A percentile compares a stretch with the other conserved stretches of the same genome.
Evolutionary conservation across 2,329 filamentous ascomycete genomes (phyloP).

Genomic region (Nakataea oryzae): DNA sequence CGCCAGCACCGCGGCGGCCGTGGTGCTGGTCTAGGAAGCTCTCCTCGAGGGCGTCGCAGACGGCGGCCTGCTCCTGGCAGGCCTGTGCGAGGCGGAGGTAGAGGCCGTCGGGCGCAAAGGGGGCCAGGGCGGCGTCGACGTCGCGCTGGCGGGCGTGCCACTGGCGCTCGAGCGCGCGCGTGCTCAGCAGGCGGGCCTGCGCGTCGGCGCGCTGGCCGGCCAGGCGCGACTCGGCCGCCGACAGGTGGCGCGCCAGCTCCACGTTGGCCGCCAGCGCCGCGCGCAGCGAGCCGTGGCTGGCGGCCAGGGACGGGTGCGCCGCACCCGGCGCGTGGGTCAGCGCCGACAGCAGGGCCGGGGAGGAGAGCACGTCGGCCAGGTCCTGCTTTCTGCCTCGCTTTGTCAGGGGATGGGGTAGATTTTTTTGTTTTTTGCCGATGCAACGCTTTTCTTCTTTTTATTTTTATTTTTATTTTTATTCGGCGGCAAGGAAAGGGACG

Average conservation of each 20-base stretch:
- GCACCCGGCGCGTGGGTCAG: constrained; percentile 58
- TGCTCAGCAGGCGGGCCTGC: constrained; percentile 70
- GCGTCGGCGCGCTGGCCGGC: constrained; percentile 55
- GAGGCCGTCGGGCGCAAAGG: constrained; percentile 77
- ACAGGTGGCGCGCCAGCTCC: constrained; percentile 53
- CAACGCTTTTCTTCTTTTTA: background rate
- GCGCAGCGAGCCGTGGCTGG: constrained; percentile 55
- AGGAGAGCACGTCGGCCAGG: constrained; percentile 58
- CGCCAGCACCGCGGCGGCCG: constrained; percentile 25
- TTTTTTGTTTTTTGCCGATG: constrained; percentile 1
- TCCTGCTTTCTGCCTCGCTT: constrained; percentile 56
- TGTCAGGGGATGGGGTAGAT: constrained; percentile 4
- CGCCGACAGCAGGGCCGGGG: constrained; percentile 58
- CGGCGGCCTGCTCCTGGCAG: constrained; percentile 69
- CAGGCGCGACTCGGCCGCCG: constrained; percentile 47
- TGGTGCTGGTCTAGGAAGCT: constrained; percentile 62
- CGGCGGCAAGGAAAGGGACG: background rate
- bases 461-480: background rate
- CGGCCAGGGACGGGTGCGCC: constrained; percentile 60
- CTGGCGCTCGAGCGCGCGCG: constrained; percentile 81
- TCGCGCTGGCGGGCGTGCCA: constrained; percentile 83
- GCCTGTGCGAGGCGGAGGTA: constrained; percentile 72
- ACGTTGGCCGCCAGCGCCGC: constrained; percentile 62
- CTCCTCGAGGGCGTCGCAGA: constrained; percentile 79
- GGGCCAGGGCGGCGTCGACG: constrained; percentile 74